A percentile compares a stretch with the other conserved stretches of the same genome.
Conservation (phyloP, 164 flowering plant species). For the Dillenia suffruticosa region DNA sequence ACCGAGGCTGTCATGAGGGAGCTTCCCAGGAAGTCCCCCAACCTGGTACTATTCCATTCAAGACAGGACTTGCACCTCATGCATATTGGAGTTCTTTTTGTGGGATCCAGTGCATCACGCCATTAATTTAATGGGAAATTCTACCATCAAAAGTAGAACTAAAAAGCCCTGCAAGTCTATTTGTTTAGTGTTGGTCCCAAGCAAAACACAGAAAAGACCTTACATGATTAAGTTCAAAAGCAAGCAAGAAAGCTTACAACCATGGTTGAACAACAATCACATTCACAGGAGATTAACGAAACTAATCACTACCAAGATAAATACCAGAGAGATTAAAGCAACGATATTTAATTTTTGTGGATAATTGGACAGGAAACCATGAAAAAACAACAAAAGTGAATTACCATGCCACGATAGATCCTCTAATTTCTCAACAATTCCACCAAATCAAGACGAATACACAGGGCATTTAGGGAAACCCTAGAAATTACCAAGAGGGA, state of each 20-base stretch:
- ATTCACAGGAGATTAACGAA: too few species aligned
- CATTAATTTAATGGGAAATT: conserved; percentile 6
- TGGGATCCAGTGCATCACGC: conserved; percentile 99
- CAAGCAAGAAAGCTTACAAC: too few species aligned
- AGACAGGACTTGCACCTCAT: conserved; percentile 43
- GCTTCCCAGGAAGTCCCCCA: conserved; percentile 99
- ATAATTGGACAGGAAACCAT: neutral
- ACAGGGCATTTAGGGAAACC: too few species aligned
- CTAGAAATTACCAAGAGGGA: neutral
- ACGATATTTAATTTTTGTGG: conserved; percentile 1
- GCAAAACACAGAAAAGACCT: too few species aligned
- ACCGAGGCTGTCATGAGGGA: conserved; percentile 83
- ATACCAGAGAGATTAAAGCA: too few species aligned
- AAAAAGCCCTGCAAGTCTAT: conserved; percentile 33
- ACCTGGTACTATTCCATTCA: conserved; percentile 98
- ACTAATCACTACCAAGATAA: too few species aligned
- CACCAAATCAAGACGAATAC: neutral
- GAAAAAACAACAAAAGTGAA: neutral
- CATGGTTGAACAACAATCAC: too few species aligned
- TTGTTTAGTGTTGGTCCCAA: neutral
- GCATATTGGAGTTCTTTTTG: conserved; percentile 86
- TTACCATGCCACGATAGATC: neutral
- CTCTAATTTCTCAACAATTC: neutral
- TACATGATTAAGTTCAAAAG: too few species aligned
- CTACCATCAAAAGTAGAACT: conserved; percentile 3